A percentile compares a stretch with the other conserved stretches of the same genome.
Conservation (phyloP, 495 filamentous ascomycete genomes). For the Penicillium alfredii region DNA sequence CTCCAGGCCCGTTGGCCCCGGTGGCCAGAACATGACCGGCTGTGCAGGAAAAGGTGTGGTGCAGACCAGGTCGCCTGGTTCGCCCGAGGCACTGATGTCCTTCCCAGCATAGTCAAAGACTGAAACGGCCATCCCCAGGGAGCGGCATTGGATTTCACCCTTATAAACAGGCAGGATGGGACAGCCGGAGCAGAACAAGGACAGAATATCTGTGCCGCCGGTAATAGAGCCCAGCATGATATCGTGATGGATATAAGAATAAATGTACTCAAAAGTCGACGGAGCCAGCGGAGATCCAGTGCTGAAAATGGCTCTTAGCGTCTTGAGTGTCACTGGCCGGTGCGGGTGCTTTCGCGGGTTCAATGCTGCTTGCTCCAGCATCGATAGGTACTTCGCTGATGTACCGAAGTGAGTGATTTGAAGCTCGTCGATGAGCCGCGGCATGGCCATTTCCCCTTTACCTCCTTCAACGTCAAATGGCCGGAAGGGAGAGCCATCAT, state of each 20-base stretch:
- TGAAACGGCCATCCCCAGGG: constrained; percentile 83
- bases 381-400: constrained; percentile 84
- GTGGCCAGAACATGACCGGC: constrained; percentile 77
- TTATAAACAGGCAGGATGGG: constrained; percentile 78
- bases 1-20: constrained; percentile 56
- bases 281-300: constrained; percentile 89
- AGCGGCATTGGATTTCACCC: constrained; percentile 86
- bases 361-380: constrained; percentile 76
- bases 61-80: constrained; percentile 89
- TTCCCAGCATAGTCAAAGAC: constrained; percentile 61
- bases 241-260: constrained; percentile 64
- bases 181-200: constrained; percentile 81
- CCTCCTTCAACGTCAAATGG: constrained; percentile 47
- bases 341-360: constrained; percentile 51
- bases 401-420: constrained; percentile 88
- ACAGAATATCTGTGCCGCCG: constrained; percentile 90
- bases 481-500: constrained; percentile 84
- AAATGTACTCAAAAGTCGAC: constrained; percentile 87
- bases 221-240: constrained; percentile 82
- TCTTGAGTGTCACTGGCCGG: constrained; percentile 47
- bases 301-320: constrained; percentile 74
- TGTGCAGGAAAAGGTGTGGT: constrained; percentile 82
- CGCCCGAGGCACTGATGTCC: constrained; percentile 48
- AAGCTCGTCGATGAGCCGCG: constrained; percentile 61
- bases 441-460: constrained; percentile 62